These are phyloP conservation scores for Chrysanthemum seticuspe DNA, from an alignment of 129 eudicot species.

Conservation along the genomic window DNA sequence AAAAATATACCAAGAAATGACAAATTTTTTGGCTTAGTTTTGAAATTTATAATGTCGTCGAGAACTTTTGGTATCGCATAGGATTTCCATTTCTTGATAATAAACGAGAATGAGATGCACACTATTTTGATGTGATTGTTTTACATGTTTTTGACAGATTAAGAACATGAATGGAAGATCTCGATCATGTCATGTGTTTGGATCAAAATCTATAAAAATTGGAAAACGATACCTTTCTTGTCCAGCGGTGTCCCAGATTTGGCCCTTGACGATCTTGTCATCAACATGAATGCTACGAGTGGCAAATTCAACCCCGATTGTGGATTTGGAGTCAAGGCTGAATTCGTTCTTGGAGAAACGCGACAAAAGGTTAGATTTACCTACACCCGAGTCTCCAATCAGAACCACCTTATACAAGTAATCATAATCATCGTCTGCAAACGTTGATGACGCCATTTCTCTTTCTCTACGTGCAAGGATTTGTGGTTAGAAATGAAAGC, in stretches of 20 bases:
- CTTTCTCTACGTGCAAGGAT: conserved; percentile 7
- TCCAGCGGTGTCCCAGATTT: conserved; percentile 43
- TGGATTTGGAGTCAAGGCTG: conserved; percentile 41
- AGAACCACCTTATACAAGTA: conserved; percentile 35
- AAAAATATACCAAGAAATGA: neutral
- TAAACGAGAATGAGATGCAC: no score
- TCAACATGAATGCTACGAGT: conserved; percentile 39
- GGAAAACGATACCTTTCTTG: conserved; percentile 32
- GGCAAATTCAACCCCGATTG: conserved; percentile 41
- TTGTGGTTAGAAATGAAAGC: no score
- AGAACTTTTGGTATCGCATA: neutral
- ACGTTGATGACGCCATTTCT: conserved; percentile 25
- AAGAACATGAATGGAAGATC: neutral
- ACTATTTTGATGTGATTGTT: no score
- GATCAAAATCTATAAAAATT: neutral
- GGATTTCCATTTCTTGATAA: no score
- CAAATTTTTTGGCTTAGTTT: no score
- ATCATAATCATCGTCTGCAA: conserved; percentile 35
- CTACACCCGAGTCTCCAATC: conserved; percentile 38
- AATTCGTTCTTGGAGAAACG: conserved; percentile 40
- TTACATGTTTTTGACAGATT: neutral
- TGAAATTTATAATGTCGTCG: no score
- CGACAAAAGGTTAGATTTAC: conserved; percentile 38
- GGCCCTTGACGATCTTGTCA: conserved; percentile 33
- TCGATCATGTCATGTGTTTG: neutral